Base-by-base conservation (phyloP, 495 filamentous ascomycete species). In the Neurospora tetraspora region DNA sequence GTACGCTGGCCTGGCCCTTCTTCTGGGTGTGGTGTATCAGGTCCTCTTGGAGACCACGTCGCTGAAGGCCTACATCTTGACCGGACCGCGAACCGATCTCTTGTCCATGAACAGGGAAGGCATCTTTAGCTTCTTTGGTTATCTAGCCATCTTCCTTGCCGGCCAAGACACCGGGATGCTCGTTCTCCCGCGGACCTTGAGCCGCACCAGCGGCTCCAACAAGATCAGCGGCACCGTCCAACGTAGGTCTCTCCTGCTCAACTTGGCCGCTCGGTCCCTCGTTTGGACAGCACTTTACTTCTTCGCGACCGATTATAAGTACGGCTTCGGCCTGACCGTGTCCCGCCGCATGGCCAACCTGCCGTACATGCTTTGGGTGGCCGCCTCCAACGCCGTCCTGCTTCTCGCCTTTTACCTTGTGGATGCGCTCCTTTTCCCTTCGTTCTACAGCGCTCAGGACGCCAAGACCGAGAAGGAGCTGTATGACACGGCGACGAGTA, bases 21-120 rank as follows among this genome's bases (percentile, higher is more conserved):
- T 90, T 0, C 81, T 96, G 5, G 88, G 84, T 3, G 78, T 86
- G 5, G 69, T 85, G 43, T 97, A 98, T 80, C 90, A 98, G 77
- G 80, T 90, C 2, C 82, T 87, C 5, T 88, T 98, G 11, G 91
- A 97, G 74, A 89, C 83, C 39, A 97, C 93, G 0, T 84, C 86
- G 18, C 85, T 98, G 43, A 94, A 95, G 79, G 85, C 87, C 8
- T 98, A 89, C 77, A 92, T 99, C 72, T 86, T 99, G 8, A 88
- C 91, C n/a, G 93, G 93, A 1, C 91, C 92, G 5, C 89, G 96
- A 4, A 88, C 85, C 5, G 87, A 92, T 72, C 81, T 97, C 14
- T 76, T 99, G 0, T 94, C 92, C 0, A 90, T 94, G 84, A 98
- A 98, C 80, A 88, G 95, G 23, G 96, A 99, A 78, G 96, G 96